Conservation (phyloP, 768 basidiomycete genomes). For the Panaeolus papilionaceus region DNA sequence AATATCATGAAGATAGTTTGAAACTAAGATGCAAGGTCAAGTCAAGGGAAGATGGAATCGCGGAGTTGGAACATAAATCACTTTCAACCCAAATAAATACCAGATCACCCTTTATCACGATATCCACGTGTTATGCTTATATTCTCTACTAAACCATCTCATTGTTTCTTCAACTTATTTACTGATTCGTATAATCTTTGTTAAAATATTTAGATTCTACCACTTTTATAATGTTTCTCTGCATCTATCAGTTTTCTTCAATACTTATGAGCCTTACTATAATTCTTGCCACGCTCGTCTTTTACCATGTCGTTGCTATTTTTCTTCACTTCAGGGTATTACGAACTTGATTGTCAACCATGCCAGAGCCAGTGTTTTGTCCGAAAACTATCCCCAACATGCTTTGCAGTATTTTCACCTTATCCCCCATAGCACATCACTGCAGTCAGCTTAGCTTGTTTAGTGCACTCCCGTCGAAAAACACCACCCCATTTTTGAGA, state of each 20-base stretch:
- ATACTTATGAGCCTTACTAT: no score
- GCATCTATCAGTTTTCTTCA: no score
- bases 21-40: slow-evolving; percentile 15
- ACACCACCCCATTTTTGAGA: not conserved
- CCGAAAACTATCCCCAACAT: no score
- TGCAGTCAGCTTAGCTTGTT: not conserved
- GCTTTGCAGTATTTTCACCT: not conserved
- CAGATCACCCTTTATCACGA: not conserved
- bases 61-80: slow-evolving; percentile 22
- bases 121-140: not conserved
- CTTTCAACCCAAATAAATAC: slow-evolving; percentile 1
- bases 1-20: not conserved
- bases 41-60: slow-evolving; percentile 18
- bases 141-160: not conserved
- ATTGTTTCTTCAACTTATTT: no score
- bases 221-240: no score
- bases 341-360: not conserved
- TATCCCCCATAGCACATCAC: not conserved
- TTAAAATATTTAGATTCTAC: no score
- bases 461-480: not conserved
- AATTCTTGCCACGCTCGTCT: no score
- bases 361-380: not conserved
- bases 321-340: not conserved
- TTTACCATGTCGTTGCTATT: no score
- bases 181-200: no score